These are phyloP conservation scores for Taxawa tesnikishii DNA, from an alignment of 2,329 filamentous ascomycete species.

Conservation along the genomic window DNA sequence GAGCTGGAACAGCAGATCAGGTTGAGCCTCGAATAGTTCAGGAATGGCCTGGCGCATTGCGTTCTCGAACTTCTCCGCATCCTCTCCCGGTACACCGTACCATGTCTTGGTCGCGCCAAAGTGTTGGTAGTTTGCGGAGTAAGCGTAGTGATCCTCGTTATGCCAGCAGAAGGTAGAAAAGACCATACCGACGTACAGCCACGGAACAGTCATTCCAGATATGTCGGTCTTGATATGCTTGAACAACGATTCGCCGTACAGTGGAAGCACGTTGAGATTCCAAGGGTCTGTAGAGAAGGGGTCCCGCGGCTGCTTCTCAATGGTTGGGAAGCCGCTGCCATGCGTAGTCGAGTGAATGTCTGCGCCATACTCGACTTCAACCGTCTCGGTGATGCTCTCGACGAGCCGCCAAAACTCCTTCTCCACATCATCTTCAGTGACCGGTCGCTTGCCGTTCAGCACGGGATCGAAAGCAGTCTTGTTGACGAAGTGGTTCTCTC, in stretches of 20 bases:
- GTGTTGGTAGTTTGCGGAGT: slow-evolving; percentile 96
- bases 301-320: slow-evolving; percentile 80
- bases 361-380: slow-evolving; percentile 95
- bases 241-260: slow-evolving; percentile 86
- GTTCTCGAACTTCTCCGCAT: slow-evolving; percentile 86
- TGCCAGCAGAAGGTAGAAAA: slow-evolving; percentile 99
- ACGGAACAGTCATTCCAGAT: slow-evolving; percentile 97
- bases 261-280: slow-evolving; percentile 88
- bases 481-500: slow-evolving; percentile 81
- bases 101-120: slow-evolving; percentile 97
- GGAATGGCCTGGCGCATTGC: slow-evolving; percentile 94
- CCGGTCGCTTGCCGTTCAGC: slow-evolving; percentile 64
- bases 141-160: slow-evolving; percentile 95
- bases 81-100: slow-evolving; percentile 93
- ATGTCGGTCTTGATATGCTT: slow-evolving; percentile 97
- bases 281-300: slow-evolving; percentile 81
- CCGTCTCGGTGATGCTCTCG: slow-evolving; percentile 84
- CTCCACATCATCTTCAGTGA: slow-evolving; percentile 92
- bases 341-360: slow-evolving; percentile 98
- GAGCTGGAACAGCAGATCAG: slow-evolving; percentile 88
- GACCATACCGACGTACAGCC: slow-evolving; percentile 98
- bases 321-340: slow-evolving; percentile 89
- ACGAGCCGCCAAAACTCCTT: slow-evolving; percentile 94
- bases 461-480: slow-evolving; percentile 82
- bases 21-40: slow-evolving; percentile 92